Percentiles rank a stretch among this genome's conserved stretches.
These are phyloP conservation scores for Toxoplasma gondii DNA, from an alignment of 169 alveolate genomes.

Conservation along the genomic window DNA sequence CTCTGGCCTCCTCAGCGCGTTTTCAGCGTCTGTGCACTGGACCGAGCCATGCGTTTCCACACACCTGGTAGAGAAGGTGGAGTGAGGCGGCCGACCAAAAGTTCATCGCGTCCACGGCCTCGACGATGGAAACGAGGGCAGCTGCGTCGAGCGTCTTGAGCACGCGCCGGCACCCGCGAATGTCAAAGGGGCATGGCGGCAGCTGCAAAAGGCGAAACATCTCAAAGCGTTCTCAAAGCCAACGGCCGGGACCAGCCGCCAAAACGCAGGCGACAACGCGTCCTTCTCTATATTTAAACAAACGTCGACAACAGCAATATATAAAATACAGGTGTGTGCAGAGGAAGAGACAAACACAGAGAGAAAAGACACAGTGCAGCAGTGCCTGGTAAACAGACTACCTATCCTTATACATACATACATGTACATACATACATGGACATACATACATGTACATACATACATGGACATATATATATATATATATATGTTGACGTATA, in stretches of 20 bases:
- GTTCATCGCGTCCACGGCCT: background rate
- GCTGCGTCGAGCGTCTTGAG: background rate
- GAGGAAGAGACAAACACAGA: no score
- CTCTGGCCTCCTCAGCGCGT: no score
- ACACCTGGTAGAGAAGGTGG: constrained; percentile 45
- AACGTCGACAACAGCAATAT: no score
- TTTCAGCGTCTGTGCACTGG: no score
- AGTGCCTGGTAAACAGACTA: no score
- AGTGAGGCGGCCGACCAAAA: constrained; percentile 50
- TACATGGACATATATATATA: background rate
- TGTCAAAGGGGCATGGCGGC: constrained; percentile 55
- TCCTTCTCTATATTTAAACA: no score
- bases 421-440: background rate
- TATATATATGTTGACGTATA: background rate
- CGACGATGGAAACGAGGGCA: constrained; percentile 3
- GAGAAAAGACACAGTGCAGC: no score
- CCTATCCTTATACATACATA: no score
- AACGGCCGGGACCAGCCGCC: background rate
- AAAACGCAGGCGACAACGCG: no score
- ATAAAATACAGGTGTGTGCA: no score
- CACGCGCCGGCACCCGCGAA: constrained; percentile 14
- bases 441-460: no score
- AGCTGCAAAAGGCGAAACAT: constrained; percentile 5
- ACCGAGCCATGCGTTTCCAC: no score
- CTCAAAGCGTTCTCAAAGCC: background rate